Evolutionary conservation across 2,329 filamentous ascomycete species (phyloP).

Genomic region (Chrysoporthe cubensis): DNA sequence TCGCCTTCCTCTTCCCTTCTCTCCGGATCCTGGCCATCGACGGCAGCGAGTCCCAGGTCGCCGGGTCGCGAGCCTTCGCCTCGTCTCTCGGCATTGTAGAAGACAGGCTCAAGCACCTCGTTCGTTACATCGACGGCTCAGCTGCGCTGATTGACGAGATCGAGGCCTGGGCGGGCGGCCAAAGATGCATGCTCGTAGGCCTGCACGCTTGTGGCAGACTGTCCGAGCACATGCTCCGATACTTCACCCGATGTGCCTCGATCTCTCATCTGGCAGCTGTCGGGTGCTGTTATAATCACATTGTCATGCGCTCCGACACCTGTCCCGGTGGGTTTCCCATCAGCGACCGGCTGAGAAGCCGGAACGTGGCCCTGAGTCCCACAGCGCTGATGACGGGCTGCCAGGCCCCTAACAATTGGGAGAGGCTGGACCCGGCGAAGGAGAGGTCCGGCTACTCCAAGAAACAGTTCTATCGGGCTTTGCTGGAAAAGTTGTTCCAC

Average conservation of each 20-base stretch:
- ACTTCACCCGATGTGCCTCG: conserved; percentile 33
- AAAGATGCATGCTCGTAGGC: conserved; percentile 39
- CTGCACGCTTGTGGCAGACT: conserved; percentile 40
- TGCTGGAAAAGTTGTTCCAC: conserved; percentile 23
- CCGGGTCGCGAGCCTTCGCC: conserved; percentile 35
- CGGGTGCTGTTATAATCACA: conserved; percentile 42
- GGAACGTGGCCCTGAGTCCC: conserved; percentile 34
- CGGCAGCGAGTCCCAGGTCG: conserved; percentile 37
- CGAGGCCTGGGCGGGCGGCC: conserved; percentile 34
- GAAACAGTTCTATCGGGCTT: conserved; percentile 25
- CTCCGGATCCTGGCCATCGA: conserved; percentile 38
- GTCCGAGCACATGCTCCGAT: conserved; percentile 40
- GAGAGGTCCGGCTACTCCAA: conserved; percentile 28
- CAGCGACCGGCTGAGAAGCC: conserved; percentile 37
- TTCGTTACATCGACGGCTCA: conserved; percentile 38
- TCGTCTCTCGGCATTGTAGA: conserved; percentile 32
- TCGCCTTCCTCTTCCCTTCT: conserved; percentile 37
- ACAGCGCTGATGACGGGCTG: conserved; percentile 41
- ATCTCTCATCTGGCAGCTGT: conserved; percentile 35
- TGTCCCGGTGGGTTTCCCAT: conserved; percentile 45
- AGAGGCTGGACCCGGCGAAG: conserved; percentile 28
- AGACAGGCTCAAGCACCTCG: conserved; percentile 32
- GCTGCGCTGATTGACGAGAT: conserved; percentile 32
- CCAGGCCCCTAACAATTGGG: conserved; percentile 41
- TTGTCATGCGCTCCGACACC: conserved; percentile 38